A percentile compares a stretch with the other conserved stretches of the same genome.
Evolutionary conservation across 2,329 filamentous ascomycete genomes (phyloP).

Genomic region (Fusarium clavum): DNA sequence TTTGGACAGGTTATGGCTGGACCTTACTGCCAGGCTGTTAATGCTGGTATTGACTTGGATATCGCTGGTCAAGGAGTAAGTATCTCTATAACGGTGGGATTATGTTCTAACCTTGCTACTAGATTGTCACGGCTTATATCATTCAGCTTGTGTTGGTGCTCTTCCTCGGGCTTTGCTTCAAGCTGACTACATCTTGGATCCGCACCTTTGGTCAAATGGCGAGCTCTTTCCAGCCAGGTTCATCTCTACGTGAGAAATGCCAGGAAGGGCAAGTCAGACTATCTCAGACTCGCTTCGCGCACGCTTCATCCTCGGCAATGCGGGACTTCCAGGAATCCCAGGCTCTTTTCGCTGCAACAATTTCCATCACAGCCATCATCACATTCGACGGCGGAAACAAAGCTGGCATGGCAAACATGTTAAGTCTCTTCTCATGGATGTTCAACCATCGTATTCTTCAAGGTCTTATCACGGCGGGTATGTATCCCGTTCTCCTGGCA

Average conservation of each 20-base stretch:
- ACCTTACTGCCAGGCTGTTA: background rate
- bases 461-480: background rate
- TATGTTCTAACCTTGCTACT: too few relatives aligned
- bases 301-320: background rate
- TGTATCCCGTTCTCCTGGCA: background rate
- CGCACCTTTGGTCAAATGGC: background rate
- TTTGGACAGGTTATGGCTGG: background rate
- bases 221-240: too few relatives aligned
- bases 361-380: constrained; percentile 4
- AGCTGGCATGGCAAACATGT: background rate
- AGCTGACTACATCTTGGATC: background rate
- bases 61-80: background rate
- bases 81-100: rapidly evolving
- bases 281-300: background rate
- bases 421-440: background rate
- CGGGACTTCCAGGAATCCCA: constrained; percentile 5
- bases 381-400: background rate
- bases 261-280: background rate
- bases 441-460: background rate
- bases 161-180: background rate
- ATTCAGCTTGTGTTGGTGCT: background rate
- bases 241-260: rapidly evolving
- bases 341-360: background rate
- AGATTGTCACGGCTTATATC: constrained; percentile 3
- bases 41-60: background rate